phyloP scores from a whole-genome alignment of 1,284 basidiomycete genomes.

The Exsudoporus floridanus region DNA sequence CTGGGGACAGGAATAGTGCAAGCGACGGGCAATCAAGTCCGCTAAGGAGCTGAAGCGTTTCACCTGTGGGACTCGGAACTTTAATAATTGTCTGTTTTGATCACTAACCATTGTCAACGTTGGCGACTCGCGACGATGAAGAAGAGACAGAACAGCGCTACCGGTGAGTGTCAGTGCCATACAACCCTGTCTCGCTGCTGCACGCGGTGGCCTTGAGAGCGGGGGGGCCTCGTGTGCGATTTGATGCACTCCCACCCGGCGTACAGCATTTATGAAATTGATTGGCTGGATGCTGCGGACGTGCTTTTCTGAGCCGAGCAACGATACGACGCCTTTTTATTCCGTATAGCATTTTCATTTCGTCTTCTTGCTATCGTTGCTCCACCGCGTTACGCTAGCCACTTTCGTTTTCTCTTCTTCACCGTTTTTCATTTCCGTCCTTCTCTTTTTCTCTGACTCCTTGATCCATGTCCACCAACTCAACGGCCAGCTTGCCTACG shows the following conservation, averaged over 20 bases:
- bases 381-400: background rate
- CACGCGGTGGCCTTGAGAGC: too few relatives aligned
- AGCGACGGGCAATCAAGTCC: background rate
- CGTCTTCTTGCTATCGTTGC: background rate
- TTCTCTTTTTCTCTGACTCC: background rate
- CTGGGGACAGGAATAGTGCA: background rate
- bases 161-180: background rate
- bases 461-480: conserved; percentile 24
- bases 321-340: background rate
- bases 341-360: background rate
- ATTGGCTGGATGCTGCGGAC: conserved; percentile 2
- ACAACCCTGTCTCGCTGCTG: background rate
- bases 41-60: background rate
- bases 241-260: conserved; percentile 3
- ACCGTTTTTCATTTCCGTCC: background rate
- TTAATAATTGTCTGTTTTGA: background rate
- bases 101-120: background rate
- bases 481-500: background rate
- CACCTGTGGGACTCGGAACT: background rate
- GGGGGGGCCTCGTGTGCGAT: conserved; percentile 1
- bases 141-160: background rate
- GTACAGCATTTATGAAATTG: conserved; percentile 14
- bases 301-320: background rate
- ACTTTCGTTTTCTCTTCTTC: background rate
- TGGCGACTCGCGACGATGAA: background rate